Base-by-base conservation (phyloP, 805 yeast genomes). In the Hanseniaspora lindneri region DNA sequence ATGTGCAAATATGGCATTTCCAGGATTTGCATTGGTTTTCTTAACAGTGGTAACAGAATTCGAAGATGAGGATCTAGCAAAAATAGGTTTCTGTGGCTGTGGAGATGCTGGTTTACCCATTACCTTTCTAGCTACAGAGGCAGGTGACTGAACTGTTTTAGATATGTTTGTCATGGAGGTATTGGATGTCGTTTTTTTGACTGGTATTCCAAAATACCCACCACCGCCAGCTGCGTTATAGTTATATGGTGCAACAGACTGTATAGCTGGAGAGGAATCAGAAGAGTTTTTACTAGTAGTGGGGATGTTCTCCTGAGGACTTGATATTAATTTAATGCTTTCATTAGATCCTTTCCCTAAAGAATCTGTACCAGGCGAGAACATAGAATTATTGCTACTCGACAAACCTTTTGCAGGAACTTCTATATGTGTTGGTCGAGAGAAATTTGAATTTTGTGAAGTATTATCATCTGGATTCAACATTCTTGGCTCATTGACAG, bases 161-260 rank as follows among this genome's bases (percentile, higher is more conserved):
- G 49, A 35, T 14, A 32, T 43, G 16, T 33, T 37, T 27, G 47
- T 16, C 16, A 36, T 19, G 1, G 44, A 33, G 5, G 47, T 39
- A 23, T 39, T 39, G 7, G 41, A 39, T 3, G 51, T 48, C 20
- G 52, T 52, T 21, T 46, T 54, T 5, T 51, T 50, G 2, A 64
- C 51, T 4, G 68, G 68, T 14, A 64, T 55, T 1, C 64, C 64
- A 52, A 64, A 64, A 41, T 64, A 64, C 1, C 66, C 67, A 25
- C 65, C 65, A 17, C 54, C 55, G 39, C 64, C 60, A 4, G 25
- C 27, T 7, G 42, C 36, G 4, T 34, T 33, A 4, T 28, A 17
- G 21, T 33, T 55, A 55, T 3, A 54, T 60, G 11, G 63, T 27
- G 30, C 25, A 5, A 20, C 28, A 4, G 28, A 10, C 11, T n/a